Evolutionary conservation across 768 basidiomycete species (phyloP).

Genomic region (Psilocybe tampanensis): DNA sequence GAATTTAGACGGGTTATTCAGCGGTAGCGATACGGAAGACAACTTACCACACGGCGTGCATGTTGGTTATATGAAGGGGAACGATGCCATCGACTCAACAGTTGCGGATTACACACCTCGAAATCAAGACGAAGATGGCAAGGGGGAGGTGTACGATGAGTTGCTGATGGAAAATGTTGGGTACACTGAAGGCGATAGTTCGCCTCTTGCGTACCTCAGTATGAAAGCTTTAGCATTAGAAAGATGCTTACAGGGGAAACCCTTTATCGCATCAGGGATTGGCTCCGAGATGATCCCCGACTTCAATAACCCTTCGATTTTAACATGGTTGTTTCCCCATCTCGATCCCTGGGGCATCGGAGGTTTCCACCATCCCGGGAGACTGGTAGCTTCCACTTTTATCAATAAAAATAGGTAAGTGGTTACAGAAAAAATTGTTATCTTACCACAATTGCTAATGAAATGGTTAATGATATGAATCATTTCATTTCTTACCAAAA

Average conservation of each 20-base stretch:
- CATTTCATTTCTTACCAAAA: too few species aligned
- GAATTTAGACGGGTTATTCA: slow-evolving; percentile 3
- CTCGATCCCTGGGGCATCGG: slow-evolving; percentile 18
- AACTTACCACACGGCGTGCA: neutral
- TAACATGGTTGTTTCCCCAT: slow-evolving; percentile 17
- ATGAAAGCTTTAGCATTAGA: slow-evolving; percentile 15
- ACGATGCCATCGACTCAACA: slow-evolving; percentile 7
- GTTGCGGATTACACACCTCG: slow-evolving; percentile 6
- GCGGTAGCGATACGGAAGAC: neutral
- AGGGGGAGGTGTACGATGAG: neutral
- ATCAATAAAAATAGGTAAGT: slow-evolving; percentile 8
- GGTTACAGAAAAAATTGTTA: too few species aligned
- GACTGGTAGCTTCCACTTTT: too few species aligned
- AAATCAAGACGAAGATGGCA: neutral
- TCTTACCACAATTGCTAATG: too few species aligned
- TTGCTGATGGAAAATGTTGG: slow-evolving; percentile 22
- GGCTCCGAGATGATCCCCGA: slow-evolving; percentile 7
- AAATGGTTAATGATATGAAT: too few species aligned
- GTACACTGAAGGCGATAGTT: slow-evolving; percentile 17
- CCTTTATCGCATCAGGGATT: slow-evolving; percentile 1
- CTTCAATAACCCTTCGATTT: slow-evolving; percentile 11
- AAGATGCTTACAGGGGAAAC: slow-evolving; percentile 7
- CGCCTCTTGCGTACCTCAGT: slow-evolving; percentile 2
- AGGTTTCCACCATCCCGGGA: slow-evolving; percentile 14
- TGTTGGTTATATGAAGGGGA: neutral